A percentile compares a stretch with the other conserved stretches of the same genome.
Evolutionary conservation across 768 basidiomycete species (phyloP).

Genomic region (Bullera alba): DNA sequence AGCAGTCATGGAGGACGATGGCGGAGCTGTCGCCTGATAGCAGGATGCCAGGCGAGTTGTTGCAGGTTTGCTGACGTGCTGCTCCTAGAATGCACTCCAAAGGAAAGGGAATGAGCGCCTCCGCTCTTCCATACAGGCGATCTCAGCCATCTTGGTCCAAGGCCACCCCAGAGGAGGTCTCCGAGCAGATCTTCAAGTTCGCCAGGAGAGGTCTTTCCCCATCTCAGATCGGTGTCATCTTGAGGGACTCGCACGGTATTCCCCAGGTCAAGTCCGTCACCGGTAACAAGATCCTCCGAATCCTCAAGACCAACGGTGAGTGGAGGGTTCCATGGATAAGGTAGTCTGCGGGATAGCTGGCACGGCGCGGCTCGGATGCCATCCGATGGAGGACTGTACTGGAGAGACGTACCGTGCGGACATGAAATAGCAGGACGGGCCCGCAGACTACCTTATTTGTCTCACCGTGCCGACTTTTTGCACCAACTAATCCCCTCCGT

Average conservation of each 20-base stretch:
- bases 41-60: not conserved
- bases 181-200: slow-evolving; percentile 93
- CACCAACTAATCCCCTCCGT: not conserved
- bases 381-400: too few relatives aligned
- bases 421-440: too few relatives aligned
- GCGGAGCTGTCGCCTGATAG: not conserved
- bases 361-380: too few relatives aligned
- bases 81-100: slow-evolving; percentile 90
- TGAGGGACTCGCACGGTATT: slow-evolving; percentile 96
- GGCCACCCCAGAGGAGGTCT: slow-evolving; percentile 87
- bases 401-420: too few relatives aligned
- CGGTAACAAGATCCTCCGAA: slow-evolving; percentile 98
- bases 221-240: slow-evolving; percentile 94
- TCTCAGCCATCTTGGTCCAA: slow-evolving; percentile 95
- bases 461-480: slow-evolving; percentile 5
- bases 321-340: slow-evolving; percentile 9
- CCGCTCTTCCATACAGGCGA: slow-evolving; percentile 94
- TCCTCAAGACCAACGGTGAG: slow-evolving; percentile 88
- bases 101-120: slow-evolving; percentile 99
- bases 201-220: slow-evolving; percentile 96
- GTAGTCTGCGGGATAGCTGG: not conserved
- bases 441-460: too few relatives aligned
- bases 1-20: too few relatives aligned
- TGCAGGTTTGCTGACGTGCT: not conserved
- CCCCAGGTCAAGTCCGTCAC: slow-evolving; percentile 98